Percentiles rank a stretch among this genome's conserved stretches.
These are phyloP conservation scores for Sclerotinia spermophila DNA, from an alignment of 2,329 filamentous ascomycete species.

Conservation along the genomic window DNA sequence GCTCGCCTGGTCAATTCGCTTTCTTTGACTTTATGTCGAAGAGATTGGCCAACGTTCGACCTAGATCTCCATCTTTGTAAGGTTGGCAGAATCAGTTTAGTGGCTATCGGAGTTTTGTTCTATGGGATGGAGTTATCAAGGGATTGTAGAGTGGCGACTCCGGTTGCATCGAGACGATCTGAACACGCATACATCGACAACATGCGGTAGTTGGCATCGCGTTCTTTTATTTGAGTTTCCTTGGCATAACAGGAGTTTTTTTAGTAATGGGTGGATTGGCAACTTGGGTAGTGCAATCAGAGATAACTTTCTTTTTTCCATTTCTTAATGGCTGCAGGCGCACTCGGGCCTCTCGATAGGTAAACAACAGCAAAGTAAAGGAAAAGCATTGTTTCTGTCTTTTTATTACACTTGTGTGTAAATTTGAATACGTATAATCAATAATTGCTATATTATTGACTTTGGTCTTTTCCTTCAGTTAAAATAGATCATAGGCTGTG, in stretches of 20 bases:
- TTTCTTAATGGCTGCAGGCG: neutral
- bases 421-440: neutral
- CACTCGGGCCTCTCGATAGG: neutral
- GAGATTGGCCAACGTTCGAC: constrained; percentile 17
- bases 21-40: constrained; percentile 77
- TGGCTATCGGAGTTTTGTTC: neutral
- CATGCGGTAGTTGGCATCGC: neutral
- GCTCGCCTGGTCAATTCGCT: constrained; percentile 89
- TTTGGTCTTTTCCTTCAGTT: neutral
- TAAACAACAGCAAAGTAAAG: neutral
- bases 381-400: neutral
- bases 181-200: neutral
- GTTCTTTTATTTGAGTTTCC: neutral
- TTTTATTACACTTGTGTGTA: neutral
- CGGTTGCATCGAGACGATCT: neutral
- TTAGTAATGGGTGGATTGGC: neutral
- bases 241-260: neutral
- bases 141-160: neutral
- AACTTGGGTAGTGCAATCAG: neutral
- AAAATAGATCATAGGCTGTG: neutral
- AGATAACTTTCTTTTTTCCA: neutral
- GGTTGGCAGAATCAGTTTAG: too few species aligned
- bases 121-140: neutral
- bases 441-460: neutral
- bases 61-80: constrained; percentile 12